These are phyloP conservation scores for Huntiella abstrusa DNA, from an alignment of 2,329 filamentous ascomycete species.

Conservation along the genomic window DNA sequence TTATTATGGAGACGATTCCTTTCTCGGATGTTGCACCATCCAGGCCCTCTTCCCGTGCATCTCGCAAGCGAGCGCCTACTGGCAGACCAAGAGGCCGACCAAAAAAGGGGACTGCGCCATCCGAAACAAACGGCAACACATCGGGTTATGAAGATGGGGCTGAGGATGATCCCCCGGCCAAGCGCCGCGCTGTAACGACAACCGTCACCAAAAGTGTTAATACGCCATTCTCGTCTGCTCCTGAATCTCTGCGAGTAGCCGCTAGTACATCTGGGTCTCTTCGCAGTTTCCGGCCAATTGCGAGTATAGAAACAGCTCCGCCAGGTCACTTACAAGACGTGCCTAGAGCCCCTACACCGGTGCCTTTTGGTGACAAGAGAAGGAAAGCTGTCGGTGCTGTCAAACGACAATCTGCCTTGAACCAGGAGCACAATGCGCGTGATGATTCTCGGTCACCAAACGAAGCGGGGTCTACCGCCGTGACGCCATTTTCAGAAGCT, in stretches of 20 bases:
- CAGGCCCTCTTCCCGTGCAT: conserved; percentile 41
- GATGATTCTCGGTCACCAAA: conserved; percentile 37
- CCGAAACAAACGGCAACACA: conserved; percentile 40
- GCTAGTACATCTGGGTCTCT: conserved; percentile 81
- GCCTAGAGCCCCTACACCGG: conserved; percentile 60
- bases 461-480: conserved; percentile 26
- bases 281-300: conserved; percentile 61
- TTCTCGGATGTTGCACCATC: conserved; percentile 22
- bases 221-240: conserved; percentile 50
- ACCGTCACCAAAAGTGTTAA: conserved; percentile 54
- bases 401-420: conserved; percentile 41
- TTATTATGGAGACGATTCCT: conserved; percentile 7
- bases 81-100: conserved; percentile 38
- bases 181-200: conserved; percentile 63
- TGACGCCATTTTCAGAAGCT: conserved; percentile 36
- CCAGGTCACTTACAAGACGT: conserved; percentile 46
- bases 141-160: conserved; percentile 54
- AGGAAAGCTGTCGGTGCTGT: conserved; percentile 21
- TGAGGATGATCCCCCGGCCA: conserved; percentile 31
- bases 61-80: conserved; percentile 29
- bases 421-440: conserved; percentile 30
- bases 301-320: conserved; percentile 26
- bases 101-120: conserved; percentile 27
- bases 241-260: conserved; percentile 70
- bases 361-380: conserved; percentile 26